Evolutionary conservation across 257 asterid species (phyloP), one percentile per base, ranked within the genome.

Genomic region (Verbascum thapsus): DNA sequence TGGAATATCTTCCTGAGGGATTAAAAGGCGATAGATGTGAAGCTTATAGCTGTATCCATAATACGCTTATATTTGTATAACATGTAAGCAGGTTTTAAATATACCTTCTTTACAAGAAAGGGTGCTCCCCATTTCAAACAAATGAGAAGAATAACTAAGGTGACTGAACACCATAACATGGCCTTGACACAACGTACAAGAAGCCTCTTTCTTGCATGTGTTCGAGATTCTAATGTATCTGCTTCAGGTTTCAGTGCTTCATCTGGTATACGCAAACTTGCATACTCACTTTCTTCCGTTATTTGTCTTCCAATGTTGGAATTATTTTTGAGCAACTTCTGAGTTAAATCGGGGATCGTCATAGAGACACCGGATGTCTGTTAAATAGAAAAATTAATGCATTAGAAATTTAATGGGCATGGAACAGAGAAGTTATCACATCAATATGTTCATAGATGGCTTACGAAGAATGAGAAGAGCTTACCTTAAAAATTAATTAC

Each of bases 51-150:
- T 42, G 43, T 19, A 17, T 16, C 10, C 41, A 48, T 7, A 49
- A 34, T 35, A 12, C 32, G 22, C 18, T 26, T 11, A 26, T 26
- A 26, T 26, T 26, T 26, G n/a, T n/a, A n/a, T n/a, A n/a, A n/a
- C n/a, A n/a, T n/a, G n/a, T n/a, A n/a, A 26, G 32, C 32, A 26
- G 32, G 5, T 26, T 26, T 26, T 26, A 20, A 17, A 52, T 55
- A 40, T 79, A 89, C 97, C 95, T 89, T 89, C 67, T 83, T 71
- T 61, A 79, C 81, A 57, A 84, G 66, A 74, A 84, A 74, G 23
- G 97, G 95, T 54, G 78, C 68, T 26, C 95, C 97, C 91, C 94
- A 87, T 69, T 84, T 86, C 44, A 83, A 47, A 64, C 75, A 78
- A 62, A 76, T 7, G 23, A 87, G 68, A 57, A 79, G 43, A 64